Conservation (phyloP, 495 filamentous ascomycete genomes). For the Melanomma pulvis-pyrius region DNA sequence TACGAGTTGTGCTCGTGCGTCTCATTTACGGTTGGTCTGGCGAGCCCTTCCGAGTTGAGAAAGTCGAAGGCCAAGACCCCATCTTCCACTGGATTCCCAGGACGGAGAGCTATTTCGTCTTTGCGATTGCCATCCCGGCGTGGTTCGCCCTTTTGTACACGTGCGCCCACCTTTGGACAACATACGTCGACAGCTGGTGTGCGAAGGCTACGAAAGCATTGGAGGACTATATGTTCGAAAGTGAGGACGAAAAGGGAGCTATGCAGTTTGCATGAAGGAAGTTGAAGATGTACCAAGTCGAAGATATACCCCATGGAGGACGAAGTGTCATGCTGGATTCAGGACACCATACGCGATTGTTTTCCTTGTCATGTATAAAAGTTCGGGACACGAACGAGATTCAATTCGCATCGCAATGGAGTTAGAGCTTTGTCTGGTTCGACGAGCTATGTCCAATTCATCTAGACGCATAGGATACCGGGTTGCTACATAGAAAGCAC, state of each 20-base stretch:
- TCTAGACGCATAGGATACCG: background rate
- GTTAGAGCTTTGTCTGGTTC: background rate
- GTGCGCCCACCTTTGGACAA: slow-evolving; percentile 64
- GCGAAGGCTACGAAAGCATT: slow-evolving; percentile 61
- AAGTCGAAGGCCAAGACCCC: slow-evolving; percentile 51
- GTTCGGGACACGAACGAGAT: background rate
- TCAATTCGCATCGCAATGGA: slow-evolving; percentile 1
- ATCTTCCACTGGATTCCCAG: slow-evolving; percentile 25
- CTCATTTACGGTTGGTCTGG: slow-evolving; percentile 64
- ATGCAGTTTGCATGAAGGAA: slow-evolving; percentile 8
- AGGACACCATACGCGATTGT: background rate
- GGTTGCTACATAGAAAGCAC: background rate
- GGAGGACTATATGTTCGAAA: slow-evolving; percentile 58
- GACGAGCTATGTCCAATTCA: background rate
- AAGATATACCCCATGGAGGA: background rate
- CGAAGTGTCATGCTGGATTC: slow-evolving; percentile 4
- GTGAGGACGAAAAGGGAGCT: slow-evolving; percentile 45
- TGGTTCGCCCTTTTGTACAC: slow-evolving; percentile 64
- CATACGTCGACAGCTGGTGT: slow-evolving; percentile 67
- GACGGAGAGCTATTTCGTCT: slow-evolving; percentile 18
- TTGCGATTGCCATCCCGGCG: slow-evolving; percentile 54
- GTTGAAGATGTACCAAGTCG: background rate
- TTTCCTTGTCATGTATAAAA: background rate
- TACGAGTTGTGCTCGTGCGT: slow-evolving; percentile 65
- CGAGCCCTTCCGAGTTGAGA: slow-evolving; percentile 51